Evolutionary conservation across 176 grass and related monocot species (phyloP).

Genomic region (Cenchrus americanus): DNA sequence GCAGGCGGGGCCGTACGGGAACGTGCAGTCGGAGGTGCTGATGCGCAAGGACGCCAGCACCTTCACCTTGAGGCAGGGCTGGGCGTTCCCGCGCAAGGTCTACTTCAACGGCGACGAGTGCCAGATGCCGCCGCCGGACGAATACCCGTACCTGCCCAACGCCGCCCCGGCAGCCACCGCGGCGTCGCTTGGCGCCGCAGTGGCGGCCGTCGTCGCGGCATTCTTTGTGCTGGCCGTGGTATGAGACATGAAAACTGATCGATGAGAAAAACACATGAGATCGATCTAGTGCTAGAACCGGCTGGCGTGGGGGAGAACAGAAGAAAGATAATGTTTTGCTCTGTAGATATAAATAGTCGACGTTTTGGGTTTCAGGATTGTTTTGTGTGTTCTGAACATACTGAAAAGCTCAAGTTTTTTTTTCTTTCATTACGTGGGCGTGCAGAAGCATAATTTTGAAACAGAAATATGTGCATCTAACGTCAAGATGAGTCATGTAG

Average conservation of each 20-base stretch:
- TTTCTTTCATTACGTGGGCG: background rate
- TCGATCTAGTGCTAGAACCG: background rate
- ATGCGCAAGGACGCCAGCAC: conserved; percentile 68
- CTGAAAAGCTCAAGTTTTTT: background rate
- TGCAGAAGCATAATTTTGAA: background rate
- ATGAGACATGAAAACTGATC: background rate
- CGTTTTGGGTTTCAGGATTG: conserved; percentile 13
- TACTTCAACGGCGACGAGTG: conserved; percentile 98
- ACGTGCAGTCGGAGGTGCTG: conserved; percentile 88
- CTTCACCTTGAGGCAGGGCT: conserved; percentile 90
- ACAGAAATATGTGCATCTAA: background rate
- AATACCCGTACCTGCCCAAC: conserved; percentile 78
- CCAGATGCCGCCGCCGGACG: conserved; percentile 72
- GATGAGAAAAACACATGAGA: background rate
- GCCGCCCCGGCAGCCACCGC: conserved; percentile 21
- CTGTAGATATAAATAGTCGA: conserved; percentile 26
- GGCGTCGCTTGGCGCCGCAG: background rate
- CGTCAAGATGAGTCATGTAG: background rate
- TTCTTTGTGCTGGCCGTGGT: conserved; percentile 35
- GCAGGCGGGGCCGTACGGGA: conserved; percentile 87
- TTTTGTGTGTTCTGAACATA: background rate
- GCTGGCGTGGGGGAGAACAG: background rate
- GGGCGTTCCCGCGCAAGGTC: conserved; percentile 95
- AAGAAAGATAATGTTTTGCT: background rate
- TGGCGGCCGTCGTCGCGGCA: background rate